phyloP scores from a whole-genome alignment of 192 early-diverging fungal genomes.

The Chytriomyces sp. region DNA sequence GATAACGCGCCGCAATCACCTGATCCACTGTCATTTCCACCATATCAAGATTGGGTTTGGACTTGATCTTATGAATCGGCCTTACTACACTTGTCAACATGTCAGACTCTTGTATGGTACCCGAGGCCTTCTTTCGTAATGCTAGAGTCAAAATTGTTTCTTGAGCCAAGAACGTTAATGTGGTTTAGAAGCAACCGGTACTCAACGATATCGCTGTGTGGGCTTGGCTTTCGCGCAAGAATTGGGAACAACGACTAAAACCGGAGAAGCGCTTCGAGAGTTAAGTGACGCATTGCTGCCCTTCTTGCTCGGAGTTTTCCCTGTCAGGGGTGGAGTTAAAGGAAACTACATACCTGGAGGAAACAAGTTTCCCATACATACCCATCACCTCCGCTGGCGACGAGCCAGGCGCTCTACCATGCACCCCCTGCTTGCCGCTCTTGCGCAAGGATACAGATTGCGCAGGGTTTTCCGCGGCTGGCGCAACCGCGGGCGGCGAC shows the following conservation, averaged over 20 bases:
- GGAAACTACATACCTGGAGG: background rate
- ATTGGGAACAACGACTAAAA: background rate
- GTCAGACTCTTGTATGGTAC: background rate
- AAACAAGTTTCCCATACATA: no score
- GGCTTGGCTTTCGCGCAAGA: background rate
- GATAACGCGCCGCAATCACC: no score
- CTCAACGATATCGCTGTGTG: background rate
- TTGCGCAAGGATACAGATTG: no score
- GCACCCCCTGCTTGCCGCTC: background rate
- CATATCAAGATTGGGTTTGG: background rate
- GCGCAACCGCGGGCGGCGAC: background rate
- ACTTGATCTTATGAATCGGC: background rate
- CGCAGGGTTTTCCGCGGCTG: no score
- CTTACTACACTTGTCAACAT: background rate
- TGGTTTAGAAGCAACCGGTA: background rate
- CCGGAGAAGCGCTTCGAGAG: background rate
- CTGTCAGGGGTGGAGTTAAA: background rate
- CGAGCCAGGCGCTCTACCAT: no score
- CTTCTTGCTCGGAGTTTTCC: background rate
- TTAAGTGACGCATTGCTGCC: background rate
- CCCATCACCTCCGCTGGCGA: background rate
- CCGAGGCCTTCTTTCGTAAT: constrained; percentile 1
- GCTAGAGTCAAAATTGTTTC: background rate
- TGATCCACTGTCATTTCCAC: constrained; percentile 16
- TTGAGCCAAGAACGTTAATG: background rate